phyloP scores from a whole-genome alignment of 306 rosid genomes.

The Sesbania bispinosa region DNA sequence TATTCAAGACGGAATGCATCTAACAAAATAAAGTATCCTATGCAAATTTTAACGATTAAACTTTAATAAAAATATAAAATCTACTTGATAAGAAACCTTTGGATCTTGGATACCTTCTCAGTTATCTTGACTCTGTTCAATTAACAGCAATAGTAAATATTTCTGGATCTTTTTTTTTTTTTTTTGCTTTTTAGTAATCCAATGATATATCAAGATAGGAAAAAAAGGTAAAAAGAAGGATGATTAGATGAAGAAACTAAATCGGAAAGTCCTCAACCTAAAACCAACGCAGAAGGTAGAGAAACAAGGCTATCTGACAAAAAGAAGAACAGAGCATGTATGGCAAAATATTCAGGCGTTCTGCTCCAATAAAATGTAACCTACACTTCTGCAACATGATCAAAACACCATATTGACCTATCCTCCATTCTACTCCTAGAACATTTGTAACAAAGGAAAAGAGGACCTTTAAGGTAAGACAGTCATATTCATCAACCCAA shows the following conservation, averaged over 20 bases:
- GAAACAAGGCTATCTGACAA: not conserved
- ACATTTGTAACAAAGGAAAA: too few relatives aligned
- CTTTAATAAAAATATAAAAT: slow-evolving; percentile 6
- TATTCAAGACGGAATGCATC: not conserved
- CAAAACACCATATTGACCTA: not conserved
- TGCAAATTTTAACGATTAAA: slow-evolving; percentile 5
- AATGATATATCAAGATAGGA: not conserved
- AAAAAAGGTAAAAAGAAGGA: not conserved
- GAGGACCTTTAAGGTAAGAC: too few relatives aligned
- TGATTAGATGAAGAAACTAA: not conserved
- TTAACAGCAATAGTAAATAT: not conserved
- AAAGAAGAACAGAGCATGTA: not conserved
- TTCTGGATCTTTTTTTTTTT: not conserved
- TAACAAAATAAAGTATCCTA: not conserved
- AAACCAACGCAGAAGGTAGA: not conserved
- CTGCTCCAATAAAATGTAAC: not conserved
- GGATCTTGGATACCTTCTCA: not conserved
- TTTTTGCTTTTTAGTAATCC: not conserved
- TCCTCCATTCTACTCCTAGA: too few relatives aligned
- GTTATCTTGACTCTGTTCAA: not conserved
- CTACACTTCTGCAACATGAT: not conserved
- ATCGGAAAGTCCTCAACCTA: not conserved
- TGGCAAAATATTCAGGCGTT: not conserved
- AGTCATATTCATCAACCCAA: too few relatives aligned
- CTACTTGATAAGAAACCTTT: not conserved